A percentile compares a stretch with the other conserved stretches of the same genome.
Conservation (phyloP, 805 yeast genomes). For the Soucietia sequanensis region DNA sequence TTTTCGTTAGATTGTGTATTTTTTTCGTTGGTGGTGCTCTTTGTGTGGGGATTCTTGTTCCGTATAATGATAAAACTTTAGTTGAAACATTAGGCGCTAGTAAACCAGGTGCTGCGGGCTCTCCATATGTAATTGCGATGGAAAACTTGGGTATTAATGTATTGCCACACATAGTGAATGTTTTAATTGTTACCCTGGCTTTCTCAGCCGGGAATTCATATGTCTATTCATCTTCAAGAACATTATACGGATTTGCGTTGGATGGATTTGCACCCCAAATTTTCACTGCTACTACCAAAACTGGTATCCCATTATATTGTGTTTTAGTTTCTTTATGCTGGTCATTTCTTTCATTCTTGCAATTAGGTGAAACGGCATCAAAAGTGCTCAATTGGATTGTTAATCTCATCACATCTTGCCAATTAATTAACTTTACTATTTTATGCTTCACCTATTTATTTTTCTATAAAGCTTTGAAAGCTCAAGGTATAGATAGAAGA, state of each 20-base stretch:
- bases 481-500: conserved; percentile 54
- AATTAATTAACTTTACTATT: conserved; percentile 26
- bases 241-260: conserved; percentile 45
- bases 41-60: conserved; percentile 74
- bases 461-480: conserved; percentile 59
- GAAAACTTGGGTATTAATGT: conserved; percentile 43
- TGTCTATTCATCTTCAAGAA: conserved; percentile 47
- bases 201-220: conserved; percentile 51
- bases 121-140: conserved; percentile 52
- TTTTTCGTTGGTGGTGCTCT: conserved; percentile 74
- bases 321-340: conserved; percentile 45
- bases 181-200: conserved; percentile 40
- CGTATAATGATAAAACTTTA: conserved; percentile 64
- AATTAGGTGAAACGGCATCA: conserved; percentile 37
- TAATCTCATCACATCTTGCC: conserved; percentile 31
- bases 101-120: conserved; percentile 61
- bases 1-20: conserved; percentile 63
- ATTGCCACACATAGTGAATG: conserved; percentile 47
- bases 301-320: conserved; percentile 48
- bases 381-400: conserved; percentile 34
- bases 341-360: conserved; percentile 66
- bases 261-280: conserved; percentile 48
- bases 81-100: conserved; percentile 55
- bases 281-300: conserved; percentile 42
- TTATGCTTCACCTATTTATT: conserved; percentile 54